phyloP scores from a whole-genome alignment of 1,139 yeast genomes.

The Pichia sp. region DNA sequence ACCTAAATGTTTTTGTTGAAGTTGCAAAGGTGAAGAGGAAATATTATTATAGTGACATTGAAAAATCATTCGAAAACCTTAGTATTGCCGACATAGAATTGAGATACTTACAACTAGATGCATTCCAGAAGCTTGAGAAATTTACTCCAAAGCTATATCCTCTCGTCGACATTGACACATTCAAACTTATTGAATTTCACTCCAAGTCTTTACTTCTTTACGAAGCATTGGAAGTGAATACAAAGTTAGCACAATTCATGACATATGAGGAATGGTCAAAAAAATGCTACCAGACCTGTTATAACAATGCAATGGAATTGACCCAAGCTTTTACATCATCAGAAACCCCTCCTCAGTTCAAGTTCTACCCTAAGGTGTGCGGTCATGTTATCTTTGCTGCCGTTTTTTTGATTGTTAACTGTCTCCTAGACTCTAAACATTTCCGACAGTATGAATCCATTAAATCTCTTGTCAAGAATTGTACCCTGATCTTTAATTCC shows the following conservation, averaged over 20 bases:
- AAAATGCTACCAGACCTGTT: slow-evolving; percentile 18
- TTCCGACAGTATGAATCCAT: slow-evolving; percentile 12
- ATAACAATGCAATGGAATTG: slow-evolving; percentile 15
- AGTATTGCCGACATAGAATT: slow-evolving; percentile 22
- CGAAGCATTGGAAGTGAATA: slow-evolving; percentile 23
- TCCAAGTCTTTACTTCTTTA: slow-evolving; percentile 14
- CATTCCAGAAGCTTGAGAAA: slow-evolving; percentile 15
- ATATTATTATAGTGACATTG: slow-evolving; percentile 20
- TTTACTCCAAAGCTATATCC: too few relatives aligned
- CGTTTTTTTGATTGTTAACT: slow-evolving; percentile 24
- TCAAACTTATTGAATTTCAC: slow-evolving; percentile 17
- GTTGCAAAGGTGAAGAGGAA: slow-evolving; percentile 18
- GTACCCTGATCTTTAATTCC: slow-evolving; percentile 18
- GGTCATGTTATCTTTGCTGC: slow-evolving; percentile 21
- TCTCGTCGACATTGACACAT: too few relatives aligned
- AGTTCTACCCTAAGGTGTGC: slow-evolving; percentile 19
- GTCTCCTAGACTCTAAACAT: slow-evolving; percentile 18
- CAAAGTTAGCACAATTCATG: slow-evolving; percentile 23
- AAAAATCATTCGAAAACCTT: slow-evolving; percentile 14
- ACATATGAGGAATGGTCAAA: slow-evolving; percentile 19
- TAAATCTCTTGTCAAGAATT: slow-evolving; percentile 12
- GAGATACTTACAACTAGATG: slow-evolving; percentile 17
- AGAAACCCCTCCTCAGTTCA: slow-evolving; percentile 14
- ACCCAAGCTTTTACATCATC: slow-evolving; percentile 14
- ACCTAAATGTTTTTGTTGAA: slow-evolving; percentile 14